Conservation (phyloP, 78 protist genomes). For the slime mould (Dictyostelium discoideum) region DNA sequence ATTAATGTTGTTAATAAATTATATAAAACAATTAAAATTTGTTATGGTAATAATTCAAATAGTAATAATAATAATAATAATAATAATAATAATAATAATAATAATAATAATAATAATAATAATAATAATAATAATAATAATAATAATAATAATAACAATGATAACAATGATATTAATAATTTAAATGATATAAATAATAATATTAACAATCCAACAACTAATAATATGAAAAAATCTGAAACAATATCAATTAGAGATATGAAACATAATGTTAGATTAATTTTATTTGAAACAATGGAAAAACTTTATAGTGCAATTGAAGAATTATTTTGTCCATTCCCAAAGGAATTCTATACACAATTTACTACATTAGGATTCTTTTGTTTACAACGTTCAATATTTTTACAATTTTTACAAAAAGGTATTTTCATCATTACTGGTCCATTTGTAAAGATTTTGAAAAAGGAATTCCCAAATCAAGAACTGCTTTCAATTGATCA, state of each 20-base stretch:
- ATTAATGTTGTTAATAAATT: slow-evolving; percentile 28
- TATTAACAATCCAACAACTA: not conserved
- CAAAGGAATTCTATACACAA: slow-evolving; percentile 62
- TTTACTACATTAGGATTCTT: slow-evolving; percentile 55
- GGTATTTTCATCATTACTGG: slow-evolving; percentile 50
- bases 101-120: not conserved
- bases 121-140: not conserved
- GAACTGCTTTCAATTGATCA: not conserved
- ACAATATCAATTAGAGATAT: slow-evolving; percentile 8
- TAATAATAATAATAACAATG: not conserved
- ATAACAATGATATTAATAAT: not conserved
- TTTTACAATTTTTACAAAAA: slow-evolving; percentile 48
- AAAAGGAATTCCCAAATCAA: not conserved
- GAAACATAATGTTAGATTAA: slow-evolving; percentile 17
- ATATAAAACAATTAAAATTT: slow-evolving; percentile 8
- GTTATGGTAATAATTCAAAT: not conserved
- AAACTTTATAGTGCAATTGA: slow-evolving; percentile 64
- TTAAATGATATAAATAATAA: not conserved
- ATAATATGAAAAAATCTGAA: not conserved
- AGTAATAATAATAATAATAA: not conserved
- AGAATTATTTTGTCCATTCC: slow-evolving; percentile 72
- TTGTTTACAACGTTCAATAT: slow-evolving; percentile 35
- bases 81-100: not conserved
- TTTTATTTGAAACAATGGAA: slow-evolving; percentile 41
- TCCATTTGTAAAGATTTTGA: slow-evolving; percentile 18